These are phyloP conservation scores for Gnomoniopsis sp. DNA, from an alignment of 2,329 filamentous ascomycete genomes.

Conservation along the genomic window DNA sequence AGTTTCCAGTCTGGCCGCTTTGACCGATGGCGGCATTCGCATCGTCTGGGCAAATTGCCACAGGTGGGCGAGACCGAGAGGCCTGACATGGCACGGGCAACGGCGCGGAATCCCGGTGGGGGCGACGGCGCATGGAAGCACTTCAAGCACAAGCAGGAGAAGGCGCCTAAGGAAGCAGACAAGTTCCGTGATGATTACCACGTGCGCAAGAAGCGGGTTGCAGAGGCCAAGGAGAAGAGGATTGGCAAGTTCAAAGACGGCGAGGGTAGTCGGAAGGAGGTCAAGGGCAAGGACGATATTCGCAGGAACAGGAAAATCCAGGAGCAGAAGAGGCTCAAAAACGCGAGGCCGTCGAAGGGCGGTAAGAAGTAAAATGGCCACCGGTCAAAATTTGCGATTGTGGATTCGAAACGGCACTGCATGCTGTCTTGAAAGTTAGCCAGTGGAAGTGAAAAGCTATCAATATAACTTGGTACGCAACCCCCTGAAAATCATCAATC, in stretches of 20 bases:
- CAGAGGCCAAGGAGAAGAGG: slow-evolving; percentile 81
- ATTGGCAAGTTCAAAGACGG: slow-evolving; percentile 71
- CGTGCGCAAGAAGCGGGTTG: slow-evolving; percentile 83
- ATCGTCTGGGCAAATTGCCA: slow-evolving; percentile 76
- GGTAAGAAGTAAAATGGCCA: slow-evolving; percentile 13
- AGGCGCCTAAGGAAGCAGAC: slow-evolving; percentile 90
- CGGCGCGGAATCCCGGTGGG: slow-evolving; percentile 27
- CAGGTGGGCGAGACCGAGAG: slow-evolving; percentile 79
- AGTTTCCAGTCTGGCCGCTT: slow-evolving; percentile 91
- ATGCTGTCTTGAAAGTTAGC: background rate
- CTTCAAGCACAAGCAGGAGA: slow-evolving; percentile 84
- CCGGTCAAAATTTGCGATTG: background rate
- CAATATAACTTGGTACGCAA: background rate
- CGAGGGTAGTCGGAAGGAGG: slow-evolving; percentile 69
- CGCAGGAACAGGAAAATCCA: slow-evolving; percentile 74
- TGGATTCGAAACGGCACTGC: background rate
- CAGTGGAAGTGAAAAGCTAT: background rate
- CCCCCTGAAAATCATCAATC: background rate
- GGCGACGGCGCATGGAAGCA: slow-evolving; percentile 45
- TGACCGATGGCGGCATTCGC: slow-evolving; percentile 84
- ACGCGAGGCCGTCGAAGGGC: slow-evolving; percentile 71
- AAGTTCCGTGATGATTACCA: slow-evolving; percentile 89
- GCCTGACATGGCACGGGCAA: slow-evolving; percentile 30
- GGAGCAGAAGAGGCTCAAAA: slow-evolving; percentile 80
- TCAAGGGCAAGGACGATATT: slow-evolving; percentile 81